Evolutionary conservation across 78 protist species (phyloP).

Genomic region (Dictyostelium intermedium): DNA sequence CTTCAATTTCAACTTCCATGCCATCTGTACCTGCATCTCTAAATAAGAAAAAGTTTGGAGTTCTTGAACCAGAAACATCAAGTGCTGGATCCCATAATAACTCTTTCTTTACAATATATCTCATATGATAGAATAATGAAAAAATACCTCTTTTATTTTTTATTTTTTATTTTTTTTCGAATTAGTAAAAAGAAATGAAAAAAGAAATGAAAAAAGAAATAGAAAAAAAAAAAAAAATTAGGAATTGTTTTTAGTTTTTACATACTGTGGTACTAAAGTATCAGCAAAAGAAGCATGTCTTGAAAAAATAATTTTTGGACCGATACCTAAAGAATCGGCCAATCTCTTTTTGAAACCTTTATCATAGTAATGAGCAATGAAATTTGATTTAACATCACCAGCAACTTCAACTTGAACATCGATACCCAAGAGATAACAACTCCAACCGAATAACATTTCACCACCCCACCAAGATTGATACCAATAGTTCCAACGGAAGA

Average conservation of each 20-base stretch:
- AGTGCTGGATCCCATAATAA: conserved; percentile 77
- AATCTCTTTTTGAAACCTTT: conserved; percentile 4
- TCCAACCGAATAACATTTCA: conserved; percentile 76
- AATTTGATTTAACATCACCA: conserved; percentile 4
- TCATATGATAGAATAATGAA: conserved; percentile 52
- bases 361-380: conserved; percentile 9
- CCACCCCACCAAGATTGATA: conserved; percentile 80
- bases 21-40: conserved; percentile 80
- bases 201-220: background rate
- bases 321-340: conserved; percentile 31
- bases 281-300: conserved; percentile 75
- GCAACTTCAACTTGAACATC: conserved; percentile 22
- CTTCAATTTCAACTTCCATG: conserved; percentile 78
- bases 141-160: conserved; percentile 34
- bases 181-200: background rate
- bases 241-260: background rate
- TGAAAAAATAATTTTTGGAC: conserved; percentile 57
- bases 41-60: conserved; percentile 71
- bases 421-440: conserved; percentile 16
- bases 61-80: conserved; percentile 76
- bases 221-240: background rate
- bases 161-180: too few species aligned
- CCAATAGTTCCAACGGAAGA: conserved; percentile 54
- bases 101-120: conserved; percentile 80
- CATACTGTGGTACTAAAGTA: conserved; percentile 75